phyloP scores from a whole-genome alignment of 2,329 filamentous ascomycete species.

The Penicillium frequentans region DNA sequence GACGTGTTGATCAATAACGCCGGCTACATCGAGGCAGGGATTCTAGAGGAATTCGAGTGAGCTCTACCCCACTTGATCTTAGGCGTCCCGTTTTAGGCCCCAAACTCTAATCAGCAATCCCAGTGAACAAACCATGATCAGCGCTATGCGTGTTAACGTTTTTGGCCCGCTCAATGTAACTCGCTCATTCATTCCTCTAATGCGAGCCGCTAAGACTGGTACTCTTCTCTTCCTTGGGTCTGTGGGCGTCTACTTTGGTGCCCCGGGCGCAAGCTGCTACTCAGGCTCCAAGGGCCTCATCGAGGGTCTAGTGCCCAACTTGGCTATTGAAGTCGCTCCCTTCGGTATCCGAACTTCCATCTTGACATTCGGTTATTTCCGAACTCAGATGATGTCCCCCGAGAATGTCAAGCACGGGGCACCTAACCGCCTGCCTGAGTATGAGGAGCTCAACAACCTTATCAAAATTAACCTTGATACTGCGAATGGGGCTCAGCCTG shows the following conservation, averaged over 20 bases:
- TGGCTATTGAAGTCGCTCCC: conserved; percentile 45
- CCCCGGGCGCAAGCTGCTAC: conserved; percentile 32
- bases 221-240: conserved; percentile 49
- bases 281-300: conserved; percentile 49
- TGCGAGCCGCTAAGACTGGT: conserved; percentile 35
- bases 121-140: neutral
- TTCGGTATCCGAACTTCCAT: conserved; percentile 41
- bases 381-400: conserved; percentile 50
- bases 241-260: conserved; percentile 44
- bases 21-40: neutral
- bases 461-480: neutral
- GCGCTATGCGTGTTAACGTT: neutral
- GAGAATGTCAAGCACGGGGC: neutral
- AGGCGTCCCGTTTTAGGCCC: neutral
- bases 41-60: neutral
- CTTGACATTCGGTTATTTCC: conserved; percentile 57
- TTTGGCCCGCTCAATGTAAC: conserved; percentile 41
- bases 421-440: conserved; percentile 7
- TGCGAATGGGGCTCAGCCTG: conserved; percentile 8
- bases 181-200: conserved; percentile 37
- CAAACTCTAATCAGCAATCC: neutral
- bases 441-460: conserved; percentile 5
- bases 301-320: conserved; percentile 47
- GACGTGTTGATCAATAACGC: conserved; percentile 25
- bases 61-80: neutral